Base-by-base conservation (phyloP, 768 basidiomycete genomes). In the Russula foetens region DNA sequence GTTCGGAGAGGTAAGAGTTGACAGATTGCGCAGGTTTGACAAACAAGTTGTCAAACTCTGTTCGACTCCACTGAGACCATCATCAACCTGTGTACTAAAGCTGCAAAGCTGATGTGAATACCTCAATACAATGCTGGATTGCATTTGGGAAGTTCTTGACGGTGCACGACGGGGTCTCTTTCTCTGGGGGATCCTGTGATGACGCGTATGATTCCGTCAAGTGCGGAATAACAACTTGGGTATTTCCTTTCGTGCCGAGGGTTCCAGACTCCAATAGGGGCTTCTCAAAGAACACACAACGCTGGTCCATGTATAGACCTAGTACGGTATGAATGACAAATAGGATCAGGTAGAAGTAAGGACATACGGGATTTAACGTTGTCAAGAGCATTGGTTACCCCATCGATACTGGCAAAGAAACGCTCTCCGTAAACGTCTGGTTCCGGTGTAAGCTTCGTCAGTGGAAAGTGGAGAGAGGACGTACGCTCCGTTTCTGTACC, bases 81-180 rank as follows among this genome's bases (percentile, higher is more conserved):
- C 38, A 48, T 68, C 38, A 66, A 53, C 39, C 53, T 28, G 53
- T n/a, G 50, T 23, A 49, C 39, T 11, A 15, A 5, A 7, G 23
- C n/a, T 31, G 21, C 39, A 17, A 29, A 24, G 19, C 19, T 23
- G 47, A 26, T n/a, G 21, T n/a, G 70, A 80, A 31, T 57, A 90
- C 92, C 79, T 98, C 93, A 61, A 99, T 99, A 7, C 94, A 97
- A 75, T 99, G 97, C 66, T 92, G 88, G 68, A 98, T 98, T 26
- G 89, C 88, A 71, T 99, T 95, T 11, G 97, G 97, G 82, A 98
- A 99, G 75, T 92, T 98, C 78, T 98, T 98, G 72, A 98, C 88
- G 1, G 97, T 99, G 73, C 97, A 99, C 26, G 90, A 91, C 24
- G 97, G 90, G 1, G 94, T 86, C 70, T 95, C 89, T 74, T 97